Evolutionary conservation across 768 basidiomycete genomes (phyloP).

Genomic region (Dictyophora rubrovolvata): DNA sequence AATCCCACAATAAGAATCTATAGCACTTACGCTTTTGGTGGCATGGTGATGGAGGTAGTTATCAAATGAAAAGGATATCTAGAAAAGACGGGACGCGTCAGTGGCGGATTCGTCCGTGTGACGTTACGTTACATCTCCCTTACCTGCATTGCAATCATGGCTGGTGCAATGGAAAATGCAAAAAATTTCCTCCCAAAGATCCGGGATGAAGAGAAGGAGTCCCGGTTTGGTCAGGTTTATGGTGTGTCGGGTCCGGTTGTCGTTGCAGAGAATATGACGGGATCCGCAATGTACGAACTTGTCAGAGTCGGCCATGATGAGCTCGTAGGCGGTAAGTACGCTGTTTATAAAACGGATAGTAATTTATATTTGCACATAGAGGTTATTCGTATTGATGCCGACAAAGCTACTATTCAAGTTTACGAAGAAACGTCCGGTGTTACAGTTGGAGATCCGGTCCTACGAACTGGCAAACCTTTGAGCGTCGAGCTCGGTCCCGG

Average conservation of each 20-base stretch:
- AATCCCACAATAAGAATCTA: background rate
- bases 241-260: slow-evolving; percentile 99
- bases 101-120: slow-evolving; percentile 14
- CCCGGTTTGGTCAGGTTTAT: slow-evolving; percentile 76
- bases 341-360: background rate
- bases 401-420: slow-evolving; percentile 98
- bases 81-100: slow-evolving; percentile 27
- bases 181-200: slow-evolving; percentile 82
- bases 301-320: slow-evolving; percentile 98
- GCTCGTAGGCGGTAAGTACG: slow-evolving; percentile 77
- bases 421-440: slow-evolving; percentile 99
- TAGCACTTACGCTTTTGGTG: slow-evolving; percentile 82
- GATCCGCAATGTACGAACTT: slow-evolving; percentile 95
- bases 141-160: slow-evolving; percentile 42
- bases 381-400: slow-evolving; percentile 97
- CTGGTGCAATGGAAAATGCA: slow-evolving; percentile 87
- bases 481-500: slow-evolving; percentile 97
- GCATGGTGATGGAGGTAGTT: slow-evolving; percentile 43
- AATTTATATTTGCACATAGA: slow-evolving; percentile 37
- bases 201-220: slow-evolving; percentile 83
- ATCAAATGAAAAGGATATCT: slow-evolving; percentile 15
- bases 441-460: slow-evolving; percentile 95
- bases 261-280: slow-evolving; percentile 92
- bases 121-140: slow-evolving; percentile 1
- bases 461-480: slow-evolving; percentile 95